Evolutionary conservation across 2,329 filamentous ascomycete genomes (phyloP).

Genomic region (Corinectria fuckeliana): DNA sequence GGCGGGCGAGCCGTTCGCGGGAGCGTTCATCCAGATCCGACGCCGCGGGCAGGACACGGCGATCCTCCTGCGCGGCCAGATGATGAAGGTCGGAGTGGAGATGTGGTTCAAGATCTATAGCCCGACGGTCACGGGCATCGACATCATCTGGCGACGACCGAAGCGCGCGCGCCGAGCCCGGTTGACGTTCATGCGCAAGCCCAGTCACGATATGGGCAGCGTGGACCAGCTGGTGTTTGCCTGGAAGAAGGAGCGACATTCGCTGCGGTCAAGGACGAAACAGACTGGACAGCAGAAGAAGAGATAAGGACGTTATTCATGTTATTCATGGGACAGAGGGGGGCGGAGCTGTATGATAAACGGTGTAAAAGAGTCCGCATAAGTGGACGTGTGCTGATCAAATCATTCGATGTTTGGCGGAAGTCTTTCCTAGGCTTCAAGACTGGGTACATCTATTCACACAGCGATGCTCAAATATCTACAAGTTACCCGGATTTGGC

Average conservation of each 20-base stretch:
- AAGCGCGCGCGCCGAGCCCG: constrained; percentile 88
- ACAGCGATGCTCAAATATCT: too few relatives aligned
- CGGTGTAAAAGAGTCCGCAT: constrained; percentile 33
- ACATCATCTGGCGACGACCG: constrained; percentile 85
- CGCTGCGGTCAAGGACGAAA: constrained; percentile 45
- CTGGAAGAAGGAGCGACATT: constrained; percentile 55
- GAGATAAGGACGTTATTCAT: constrained; percentile 18
- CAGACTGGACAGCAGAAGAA: constrained; percentile 35
- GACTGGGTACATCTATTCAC: too few relatives aligned
- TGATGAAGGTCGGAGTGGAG: constrained; percentile 89
- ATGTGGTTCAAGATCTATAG: constrained; percentile 98
- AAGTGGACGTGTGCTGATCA: constrained; percentile 27
- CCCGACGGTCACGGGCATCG: constrained; percentile 87
- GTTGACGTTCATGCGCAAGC: constrained; percentile 89
- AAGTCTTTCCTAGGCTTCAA: neutral
- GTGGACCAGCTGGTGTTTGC: constrained; percentile 77
- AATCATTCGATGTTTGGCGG: neutral
- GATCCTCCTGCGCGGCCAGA: constrained; percentile 82
- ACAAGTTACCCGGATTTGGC: too few relatives aligned
- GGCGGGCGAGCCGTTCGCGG: constrained; percentile 83
- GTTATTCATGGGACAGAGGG: neutral
- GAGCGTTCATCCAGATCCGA: constrained; percentile 86
- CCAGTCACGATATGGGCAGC: constrained; percentile 85
- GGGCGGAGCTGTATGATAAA: constrained; percentile 40
- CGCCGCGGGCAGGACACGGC: constrained; percentile 88